A percentile compares a stretch with the other conserved stretches of the same genome.
phyloP scores from a whole-genome alignment of 2,329 filamentous ascomycete species.

The Lecanosticta acicola region DNA sequence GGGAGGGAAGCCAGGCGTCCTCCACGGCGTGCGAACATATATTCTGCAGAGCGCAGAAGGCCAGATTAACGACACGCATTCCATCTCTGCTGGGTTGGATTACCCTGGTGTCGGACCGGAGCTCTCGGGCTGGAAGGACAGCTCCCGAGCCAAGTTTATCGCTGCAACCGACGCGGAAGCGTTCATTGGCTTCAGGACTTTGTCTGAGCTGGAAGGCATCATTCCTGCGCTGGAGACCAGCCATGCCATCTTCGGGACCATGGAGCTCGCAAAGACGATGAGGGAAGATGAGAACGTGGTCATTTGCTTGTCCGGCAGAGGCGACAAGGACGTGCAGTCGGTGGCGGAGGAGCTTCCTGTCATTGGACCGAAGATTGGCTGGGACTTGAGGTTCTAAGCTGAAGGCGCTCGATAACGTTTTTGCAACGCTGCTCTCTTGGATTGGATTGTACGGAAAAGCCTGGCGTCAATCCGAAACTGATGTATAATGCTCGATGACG shows the following conservation, averaged over 20 bases:
- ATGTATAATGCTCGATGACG: too few species aligned
- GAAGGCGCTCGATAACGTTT: not conserved
- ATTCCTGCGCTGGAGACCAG: conserved; percentile 92
- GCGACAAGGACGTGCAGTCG: conserved; percentile 98
- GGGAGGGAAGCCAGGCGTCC: conserved; percentile 80
- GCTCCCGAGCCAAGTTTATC: conserved; percentile 75
- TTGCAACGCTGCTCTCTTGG: not conserved
- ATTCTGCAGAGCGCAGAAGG: conserved; percentile 88
- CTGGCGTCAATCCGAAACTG: too few species aligned
- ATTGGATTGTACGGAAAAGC: too few species aligned
- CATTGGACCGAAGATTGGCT: conserved; percentile 80
- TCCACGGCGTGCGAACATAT: conserved; percentile 95
- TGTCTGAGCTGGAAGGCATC: conserved; percentile 88
- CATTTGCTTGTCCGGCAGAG: conserved; percentile 85
- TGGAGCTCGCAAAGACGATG: conserved; percentile 91
- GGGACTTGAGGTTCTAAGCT: conserved; percentile 52
- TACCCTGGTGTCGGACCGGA: conserved; percentile 97
- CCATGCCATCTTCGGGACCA: conserved; percentile 83
- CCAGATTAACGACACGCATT: conserved; percentile 92
- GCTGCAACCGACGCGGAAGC: conserved; percentile 89
- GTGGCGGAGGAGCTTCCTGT: conserved; percentile 90
- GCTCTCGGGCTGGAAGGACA: conserved; percentile 88
- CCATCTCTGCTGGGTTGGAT: conserved; percentile 90
- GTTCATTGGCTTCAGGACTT: conserved; percentile 75
- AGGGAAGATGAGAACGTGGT: conserved; percentile 82